These are phyloP conservation scores for Globisporangium radiosum DNA, from an alignment of 352 stramenopile genomes.

Conservation along the genomic window DNA sequence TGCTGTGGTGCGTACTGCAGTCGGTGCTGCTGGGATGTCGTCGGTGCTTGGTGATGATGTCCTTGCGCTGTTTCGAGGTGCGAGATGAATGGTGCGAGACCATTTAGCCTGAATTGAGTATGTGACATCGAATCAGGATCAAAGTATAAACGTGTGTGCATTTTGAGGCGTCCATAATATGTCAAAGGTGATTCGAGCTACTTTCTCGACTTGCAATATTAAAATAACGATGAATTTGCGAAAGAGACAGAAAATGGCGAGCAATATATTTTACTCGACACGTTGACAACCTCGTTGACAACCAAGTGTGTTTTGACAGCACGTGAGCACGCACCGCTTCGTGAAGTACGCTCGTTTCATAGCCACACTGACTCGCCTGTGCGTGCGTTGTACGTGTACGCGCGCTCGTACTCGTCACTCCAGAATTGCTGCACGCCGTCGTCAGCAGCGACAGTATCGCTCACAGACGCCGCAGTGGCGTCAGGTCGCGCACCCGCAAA, in stretches of 20 bases:
- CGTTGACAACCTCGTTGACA: no score
- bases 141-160: no score
- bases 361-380: conserved; percentile 43
- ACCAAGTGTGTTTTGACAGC: no score
- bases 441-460: conserved; percentile 7
- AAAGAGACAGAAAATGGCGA: no score
- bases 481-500: no score
- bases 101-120: not conserved
- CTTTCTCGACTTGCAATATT: no score
- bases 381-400: conserved; percentile 38
- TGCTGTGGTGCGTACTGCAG: not conserved
- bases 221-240: no score
- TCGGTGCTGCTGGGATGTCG: not conserved
- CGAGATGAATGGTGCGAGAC: conserved; percentile 1
- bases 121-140: not conserved
- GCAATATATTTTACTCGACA: no score
- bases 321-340: no score
- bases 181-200: no score
- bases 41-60: not conserved
- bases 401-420: conserved; percentile 54
- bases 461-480: not conserved
- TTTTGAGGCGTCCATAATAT: no score
- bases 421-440: conserved; percentile 34
- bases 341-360: conserved; percentile 6
- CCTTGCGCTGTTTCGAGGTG: not conserved